These are phyloP conservation scores for Musa balbisiana DNA, from an alignment of 202 grass and related monocot species.

Conservation along the genomic window DNA sequence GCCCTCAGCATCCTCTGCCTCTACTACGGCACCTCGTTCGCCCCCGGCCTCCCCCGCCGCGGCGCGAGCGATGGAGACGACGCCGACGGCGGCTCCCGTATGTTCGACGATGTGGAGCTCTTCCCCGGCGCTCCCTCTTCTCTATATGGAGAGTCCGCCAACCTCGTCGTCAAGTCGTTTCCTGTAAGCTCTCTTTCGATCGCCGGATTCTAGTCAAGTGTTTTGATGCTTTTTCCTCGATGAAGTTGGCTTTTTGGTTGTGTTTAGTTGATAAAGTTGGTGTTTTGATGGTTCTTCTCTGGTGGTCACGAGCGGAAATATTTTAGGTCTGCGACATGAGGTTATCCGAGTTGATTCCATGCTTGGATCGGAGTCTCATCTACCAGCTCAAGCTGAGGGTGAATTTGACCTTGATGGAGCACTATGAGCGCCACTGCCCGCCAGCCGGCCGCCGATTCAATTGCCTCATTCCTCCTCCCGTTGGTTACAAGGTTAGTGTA, in stretches of 20 bases:
- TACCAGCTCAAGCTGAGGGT: conserved; percentile 54
- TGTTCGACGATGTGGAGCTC: background rate
- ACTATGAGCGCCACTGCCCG: conserved; percentile 82
- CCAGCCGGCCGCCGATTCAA: conserved; percentile 39
- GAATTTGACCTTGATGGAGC: conserved; percentile 67
- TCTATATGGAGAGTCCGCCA: background rate
- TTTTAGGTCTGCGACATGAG: conserved; percentile 50
- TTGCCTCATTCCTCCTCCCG: conserved; percentile 66
- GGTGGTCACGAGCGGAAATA: background rate
- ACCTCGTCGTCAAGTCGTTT: conserved; percentile 49
- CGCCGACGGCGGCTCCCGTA: background rate
- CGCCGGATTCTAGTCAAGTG: background rate
- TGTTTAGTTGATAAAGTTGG: background rate
- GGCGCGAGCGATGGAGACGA: background rate
- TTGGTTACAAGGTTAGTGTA: conserved; percentile 43
- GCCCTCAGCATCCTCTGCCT: conserved; percentile 68
- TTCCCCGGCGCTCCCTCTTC: conserved; percentile 1
- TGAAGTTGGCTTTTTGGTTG: background rate
- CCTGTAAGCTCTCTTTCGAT: conserved; percentile 16
- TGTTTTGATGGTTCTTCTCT: background rate
- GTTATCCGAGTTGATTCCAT: conserved; percentile 70
- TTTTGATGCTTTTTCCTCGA: background rate
- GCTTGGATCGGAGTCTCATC: conserved; percentile 52
- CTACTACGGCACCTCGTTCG: conserved; percentile 65
- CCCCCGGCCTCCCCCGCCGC: conserved; percentile 42